phyloP scores from a whole-genome alignment of 2,329 filamentous ascomycete species.

The Pseudopithomyces chartarum region DNA sequence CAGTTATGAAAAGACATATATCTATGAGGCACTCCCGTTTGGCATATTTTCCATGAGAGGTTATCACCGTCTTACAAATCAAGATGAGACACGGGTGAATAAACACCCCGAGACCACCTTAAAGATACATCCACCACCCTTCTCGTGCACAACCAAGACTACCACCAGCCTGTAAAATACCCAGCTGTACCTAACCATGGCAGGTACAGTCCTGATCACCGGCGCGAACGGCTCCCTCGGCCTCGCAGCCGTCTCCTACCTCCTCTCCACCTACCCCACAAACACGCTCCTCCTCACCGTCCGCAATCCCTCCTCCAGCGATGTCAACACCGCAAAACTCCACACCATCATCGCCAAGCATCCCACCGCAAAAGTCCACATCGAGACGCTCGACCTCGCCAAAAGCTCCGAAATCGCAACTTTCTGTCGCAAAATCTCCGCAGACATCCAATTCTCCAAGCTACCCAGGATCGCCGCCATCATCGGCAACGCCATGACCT shows the following conservation, averaged over 20 bases:
- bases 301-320: conserved; percentile 18
- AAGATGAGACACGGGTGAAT: too few species aligned
- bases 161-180: not conserved
- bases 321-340: conserved; percentile 24
- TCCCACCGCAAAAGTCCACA: conserved; percentile 10
- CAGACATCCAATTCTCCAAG: conserved; percentile 12
- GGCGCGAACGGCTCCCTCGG: conserved; percentile 32
- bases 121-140: not conserved
- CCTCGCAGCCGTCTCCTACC: conserved; percentile 20
- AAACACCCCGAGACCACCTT: too few species aligned
- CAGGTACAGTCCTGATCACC: conserved; percentile 23
- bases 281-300: conserved; percentile 24
- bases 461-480: conserved; percentile 20
- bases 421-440: conserved; percentile 15
- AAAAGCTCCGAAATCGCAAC: conserved; percentile 14
- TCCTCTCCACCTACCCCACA: conserved; percentile 19
- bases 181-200: not conserved
- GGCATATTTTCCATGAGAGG: too few species aligned
- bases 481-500: conserved; percentile 30
- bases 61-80: too few species aligned
- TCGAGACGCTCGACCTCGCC: conserved; percentile 24
- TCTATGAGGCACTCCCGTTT: too few species aligned
- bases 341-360: conserved; percentile 13
- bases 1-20: too few species aligned
- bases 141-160: not conserved